Evolutionary conservation across 306 rosid genomes (phyloP).

Genomic region (Carpinus viminea): DNA sequence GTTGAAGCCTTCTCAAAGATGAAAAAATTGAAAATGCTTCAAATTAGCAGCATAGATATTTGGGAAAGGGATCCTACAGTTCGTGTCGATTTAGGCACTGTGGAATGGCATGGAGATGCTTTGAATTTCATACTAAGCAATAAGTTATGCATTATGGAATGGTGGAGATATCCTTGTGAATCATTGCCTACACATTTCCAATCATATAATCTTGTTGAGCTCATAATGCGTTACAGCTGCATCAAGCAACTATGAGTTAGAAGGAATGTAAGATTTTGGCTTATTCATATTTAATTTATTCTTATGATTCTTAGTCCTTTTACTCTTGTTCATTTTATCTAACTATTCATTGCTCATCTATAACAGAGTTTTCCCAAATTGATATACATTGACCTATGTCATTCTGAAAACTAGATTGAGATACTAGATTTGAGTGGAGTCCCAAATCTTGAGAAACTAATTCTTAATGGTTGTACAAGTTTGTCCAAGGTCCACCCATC

Average conservation of each 20-base stretch:
- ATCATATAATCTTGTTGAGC: conserved; percentile 19
- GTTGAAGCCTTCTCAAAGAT: too few species aligned
- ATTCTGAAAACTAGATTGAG: conserved; percentile 14
- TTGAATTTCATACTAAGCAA: conserved; percentile 15
- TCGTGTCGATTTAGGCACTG: too few species aligned
- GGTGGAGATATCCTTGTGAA: conserved; percentile 17
- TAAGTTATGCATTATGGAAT: conserved; percentile 20
- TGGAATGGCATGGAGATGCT: too few species aligned
- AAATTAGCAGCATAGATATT: too few species aligned
- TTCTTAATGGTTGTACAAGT: conserved; percentile 21
- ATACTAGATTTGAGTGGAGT: conserved; percentile 8
- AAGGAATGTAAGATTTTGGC: background rate
- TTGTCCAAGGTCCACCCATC: conserved; percentile 5
- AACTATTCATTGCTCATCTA: too few species aligned
- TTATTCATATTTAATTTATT: background rate
- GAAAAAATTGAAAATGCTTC: too few species aligned
- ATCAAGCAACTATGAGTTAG: conserved; percentile 15
- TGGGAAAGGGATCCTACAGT: too few species aligned
- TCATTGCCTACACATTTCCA: conserved; percentile 11
- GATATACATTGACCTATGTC: conserved; percentile 25
- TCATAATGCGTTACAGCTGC: conserved; percentile 23
- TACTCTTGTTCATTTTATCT: too few species aligned
- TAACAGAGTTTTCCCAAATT: conserved; percentile 18
- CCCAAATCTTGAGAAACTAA: conserved; percentile 23
- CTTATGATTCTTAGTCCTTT: background rate